Conservation (phyloP, 805 yeast genomes). For the Cyberlindnera euphorbiiphila region DNA sequence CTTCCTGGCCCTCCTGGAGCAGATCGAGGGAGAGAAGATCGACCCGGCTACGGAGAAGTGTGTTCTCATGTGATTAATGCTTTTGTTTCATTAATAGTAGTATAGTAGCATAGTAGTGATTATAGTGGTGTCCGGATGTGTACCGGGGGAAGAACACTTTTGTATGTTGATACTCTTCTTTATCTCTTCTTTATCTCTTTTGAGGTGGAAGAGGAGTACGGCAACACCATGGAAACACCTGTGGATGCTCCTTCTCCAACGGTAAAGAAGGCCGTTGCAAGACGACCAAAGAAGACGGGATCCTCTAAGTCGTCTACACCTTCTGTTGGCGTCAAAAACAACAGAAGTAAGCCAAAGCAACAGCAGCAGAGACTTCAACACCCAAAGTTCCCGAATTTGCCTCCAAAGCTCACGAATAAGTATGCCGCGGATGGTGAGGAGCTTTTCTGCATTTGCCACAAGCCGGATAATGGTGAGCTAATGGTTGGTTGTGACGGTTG, state of each 20-base stretch:
- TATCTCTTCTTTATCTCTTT: too few relatives aligned
- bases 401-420: slow-evolving; percentile 25
- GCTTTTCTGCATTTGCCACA: slow-evolving; percentile 72
- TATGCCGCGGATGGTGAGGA: slow-evolving; percentile 53
- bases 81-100: not conserved
- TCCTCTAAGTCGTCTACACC: slow-evolving; percentile 11
- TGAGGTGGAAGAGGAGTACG: too few relatives aligned
- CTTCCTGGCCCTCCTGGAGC: slow-evolving; percentile 55
- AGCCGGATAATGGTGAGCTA: slow-evolving; percentile 71
- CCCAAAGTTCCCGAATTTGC: slow-evolving; percentile 30
- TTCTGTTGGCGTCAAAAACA: not conserved
- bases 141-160: too few relatives aligned
- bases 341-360: not conserved
- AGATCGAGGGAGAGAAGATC: slow-evolving; percentile 61
- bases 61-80: slow-evolving; percentile 35
- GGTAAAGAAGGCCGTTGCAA: too few relatives aligned
- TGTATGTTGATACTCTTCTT: too few relatives aligned
- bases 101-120: too few relatives aligned
- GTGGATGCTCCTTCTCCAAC: too few relatives aligned
- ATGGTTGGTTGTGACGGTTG: slow-evolving; percentile 97
- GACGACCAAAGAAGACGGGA: slow-evolving; percentile 20
- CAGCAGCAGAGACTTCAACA: slow-evolving; percentile 1
- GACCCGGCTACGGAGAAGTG: slow-evolving; percentile 50
- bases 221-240: too few relatives aligned
- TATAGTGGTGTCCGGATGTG: too few relatives aligned